Base-by-base conservation (phyloP, 2,329 filamentous ascomycete genomes). In the Pyricularia sp. region DNA sequence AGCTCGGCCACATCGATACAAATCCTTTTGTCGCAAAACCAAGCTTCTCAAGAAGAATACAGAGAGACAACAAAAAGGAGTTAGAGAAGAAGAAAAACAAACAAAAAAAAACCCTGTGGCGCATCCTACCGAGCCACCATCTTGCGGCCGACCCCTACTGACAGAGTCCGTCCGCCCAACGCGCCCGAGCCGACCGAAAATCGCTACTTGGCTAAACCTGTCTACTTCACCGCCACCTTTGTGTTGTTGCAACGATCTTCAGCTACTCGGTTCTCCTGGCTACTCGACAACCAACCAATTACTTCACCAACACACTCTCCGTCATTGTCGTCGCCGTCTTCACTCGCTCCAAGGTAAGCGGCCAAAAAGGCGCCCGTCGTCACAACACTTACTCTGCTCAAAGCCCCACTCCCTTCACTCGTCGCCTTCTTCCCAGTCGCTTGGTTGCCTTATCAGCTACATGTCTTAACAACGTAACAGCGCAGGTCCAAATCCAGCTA, bases 121-220 rank as follows among this genome's bases (percentile, higher is more conserved):
- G 53, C 53, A 24, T 57, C 24, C 24, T 57, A 57, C 24, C 24
- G 53, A 57, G 22, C 53, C 7, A 57, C 53, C 24, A 57, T 57
- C 53, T 28, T 5, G 22, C 53, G 62, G 40, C 49, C 62, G 62
- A 63, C 40, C 49, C 49, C 62, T 44, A 63, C 62, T 30, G 62
- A 57, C 40, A 49, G 40, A 49, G 40, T 49, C 40, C 40, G 40
- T 28, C 57, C 57, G 40, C 40, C 33, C 24, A 63, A 40, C 62
- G 62, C 62, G 62, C 62, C 62, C 62, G 62, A 63, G 62, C 62
- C 62, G 62, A 63, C 62, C 49, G 62, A 63, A 35, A 63, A 62
- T 62, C 61, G 19, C 24, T 33, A 22, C 16, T 13, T 62, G 31
- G 24, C 62, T 26, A 53, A 24, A 28, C 62, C 28, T 30, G 40